Percentiles rank a stretch among this genome's conserved stretches.
Conservation (phyloP, 208 protist species). For the Leptomonas seymouri region DNA sequence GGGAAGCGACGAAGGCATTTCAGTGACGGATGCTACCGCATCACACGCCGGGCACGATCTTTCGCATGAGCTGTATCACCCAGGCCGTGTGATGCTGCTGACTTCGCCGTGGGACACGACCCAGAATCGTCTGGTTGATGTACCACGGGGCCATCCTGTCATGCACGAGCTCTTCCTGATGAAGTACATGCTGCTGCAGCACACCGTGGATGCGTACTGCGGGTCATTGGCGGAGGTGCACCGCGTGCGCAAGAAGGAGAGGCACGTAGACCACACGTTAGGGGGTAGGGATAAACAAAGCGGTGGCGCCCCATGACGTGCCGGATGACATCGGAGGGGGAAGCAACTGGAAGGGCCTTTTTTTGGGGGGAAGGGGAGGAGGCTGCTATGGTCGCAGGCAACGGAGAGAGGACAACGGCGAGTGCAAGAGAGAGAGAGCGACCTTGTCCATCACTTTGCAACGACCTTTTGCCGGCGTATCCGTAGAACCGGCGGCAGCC, state of each 20-base stretch:
- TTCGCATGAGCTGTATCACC: conserved; percentile 59
- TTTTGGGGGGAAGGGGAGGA: too few species aligned
- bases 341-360: too few species aligned
- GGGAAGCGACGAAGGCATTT: background rate
- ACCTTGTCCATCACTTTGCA: too few species aligned
- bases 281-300: too few species aligned
- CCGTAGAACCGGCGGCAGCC: too few species aligned
- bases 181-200: conserved; percentile 46
- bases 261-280: too few species aligned
- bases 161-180: conserved; percentile 65
- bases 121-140: conserved; percentile 57
- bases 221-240: conserved; percentile 27
- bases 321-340: too few species aligned
- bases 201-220: conserved; percentile 55
- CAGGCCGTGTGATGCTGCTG: conserved; percentile 57
- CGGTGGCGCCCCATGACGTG: too few species aligned
- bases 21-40: background rate
- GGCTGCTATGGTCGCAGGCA: too few species aligned
- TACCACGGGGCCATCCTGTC: conserved; percentile 53
- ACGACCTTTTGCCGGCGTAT: too few species aligned
- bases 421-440: too few species aligned
- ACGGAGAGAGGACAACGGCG: too few species aligned
- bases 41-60: conserved; percentile 21
- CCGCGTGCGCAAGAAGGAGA: background rate
- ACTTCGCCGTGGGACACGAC: conserved; percentile 45